Evolutionary conservation across 78 protist species (phyloP), one percentile per base, ranked within the genome.

Genomic region (Pelomyxa schiedti): DNA sequence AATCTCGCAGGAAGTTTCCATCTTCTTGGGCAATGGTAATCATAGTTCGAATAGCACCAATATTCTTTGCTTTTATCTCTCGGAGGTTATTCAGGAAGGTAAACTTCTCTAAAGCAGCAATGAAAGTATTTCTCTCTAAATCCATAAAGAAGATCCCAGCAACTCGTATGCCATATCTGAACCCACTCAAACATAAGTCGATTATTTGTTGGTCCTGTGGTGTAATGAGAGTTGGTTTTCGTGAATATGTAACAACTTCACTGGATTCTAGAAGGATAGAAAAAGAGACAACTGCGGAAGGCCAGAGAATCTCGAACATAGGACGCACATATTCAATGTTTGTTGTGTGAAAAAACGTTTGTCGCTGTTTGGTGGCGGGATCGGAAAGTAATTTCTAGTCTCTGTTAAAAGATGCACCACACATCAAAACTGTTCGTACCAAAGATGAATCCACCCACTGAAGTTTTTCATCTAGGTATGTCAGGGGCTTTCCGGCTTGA

Each of bases 111-210:
- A 97, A 74, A n/a, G 95, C 37, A 8, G 84, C 70, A 7, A 96
- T 87, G 69, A 94, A 97, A 3, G 97, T 93, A 42, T 88, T 92
- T 47, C 95, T 78, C 74, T 93, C 96, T 26, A 80, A 72, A 1
- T 76, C 74, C 83, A 95, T 26, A 9, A 69, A 7, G 72, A 94
- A 92, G 16, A 77, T 52, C 68, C 83, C 64, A 28, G 79, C 52
- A 26, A 95, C 64, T 39, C 71, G 80, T 35, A 93, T 86, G 35
- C 83, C 86, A 28, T 40, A 36, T n/a, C 41, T 38, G 43, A 94
- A 86, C 8, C 97, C 97, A 5, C 84, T 90, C 29, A 94, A 75
- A 40, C 94, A 89, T 29, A 79, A 22, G 0, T 26, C 71, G 2
- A 79, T 67, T 4, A 80, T 53, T 8, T 47, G 71, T 24, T 64